These are phyloP conservation scores for Aspergillus oerlinghausenensis DNA, from an alignment of 2,329 filamentous ascomycete genomes.

Conservation along the genomic window DNA sequence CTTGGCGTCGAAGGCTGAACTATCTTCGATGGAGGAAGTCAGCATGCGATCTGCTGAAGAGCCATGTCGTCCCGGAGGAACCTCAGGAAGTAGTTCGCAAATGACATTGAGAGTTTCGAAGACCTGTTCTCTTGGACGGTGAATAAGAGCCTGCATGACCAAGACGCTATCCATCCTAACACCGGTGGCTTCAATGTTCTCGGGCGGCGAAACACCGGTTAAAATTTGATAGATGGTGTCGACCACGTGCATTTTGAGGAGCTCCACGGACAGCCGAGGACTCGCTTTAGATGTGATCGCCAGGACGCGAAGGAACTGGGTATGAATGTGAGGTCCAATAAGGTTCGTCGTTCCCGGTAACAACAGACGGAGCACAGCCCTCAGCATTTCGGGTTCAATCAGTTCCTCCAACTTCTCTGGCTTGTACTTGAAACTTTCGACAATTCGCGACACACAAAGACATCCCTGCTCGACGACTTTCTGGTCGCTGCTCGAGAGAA, in stretches of 20 bases:
- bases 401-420: constrained; percentile 86
- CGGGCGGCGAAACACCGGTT: constrained; percentile 88
- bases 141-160: constrained; percentile 97
- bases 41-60: constrained; percentile 48
- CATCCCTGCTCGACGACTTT: constrained; percentile 96
- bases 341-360: constrained; percentile 93
- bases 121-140: constrained; percentile 90
- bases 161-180: constrained; percentile 88
- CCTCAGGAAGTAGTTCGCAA: constrained; percentile 81
- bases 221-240: constrained; percentile 97
- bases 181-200: constrained; percentile 52
- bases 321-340: constrained; percentile 90
- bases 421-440: constrained; percentile 93
- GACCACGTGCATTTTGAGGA: constrained; percentile 94
- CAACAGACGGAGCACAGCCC: constrained; percentile 77
- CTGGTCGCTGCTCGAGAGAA: constrained; percentile 87
- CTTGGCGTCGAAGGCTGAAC: constrained; percentile 35
- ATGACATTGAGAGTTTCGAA: constrained; percentile 97
- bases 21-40: constrained; percentile 43
- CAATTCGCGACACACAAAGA: constrained; percentile 88
- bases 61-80: constrained; percentile 58
- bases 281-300: constrained; percentile 88
- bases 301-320: constrained; percentile 87
- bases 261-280: constrained; percentile 76
- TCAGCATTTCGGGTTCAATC: constrained; percentile 80